These are phyloP conservation scores for Luzula sylvatica DNA, from an alignment of 176 grass and related monocot genomes.

Conservation along the genomic window DNA sequence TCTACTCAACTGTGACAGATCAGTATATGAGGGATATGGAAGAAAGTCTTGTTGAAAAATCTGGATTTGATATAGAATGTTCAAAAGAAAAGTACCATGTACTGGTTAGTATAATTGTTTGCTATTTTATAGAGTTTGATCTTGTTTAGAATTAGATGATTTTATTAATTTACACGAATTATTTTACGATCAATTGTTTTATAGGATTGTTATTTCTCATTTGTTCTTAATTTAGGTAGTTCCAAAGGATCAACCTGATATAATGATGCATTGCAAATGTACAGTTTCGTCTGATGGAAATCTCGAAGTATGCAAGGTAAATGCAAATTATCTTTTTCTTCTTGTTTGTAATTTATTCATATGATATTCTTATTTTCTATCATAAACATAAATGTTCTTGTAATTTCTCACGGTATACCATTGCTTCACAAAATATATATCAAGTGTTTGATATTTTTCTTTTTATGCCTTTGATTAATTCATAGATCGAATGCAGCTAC, in stretches of 20 bases:
- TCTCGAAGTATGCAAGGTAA: constrained; percentile 53
- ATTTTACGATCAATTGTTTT: too few species aligned
- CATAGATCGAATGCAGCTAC: constrained; percentile 53
- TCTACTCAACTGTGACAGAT: constrained; percentile 13
- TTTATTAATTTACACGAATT: background rate
- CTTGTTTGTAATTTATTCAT: too few species aligned
- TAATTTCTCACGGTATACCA: background rate
- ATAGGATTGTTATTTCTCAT: too few species aligned
- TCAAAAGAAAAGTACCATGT: constrained; percentile 23
- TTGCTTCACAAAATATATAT: background rate
- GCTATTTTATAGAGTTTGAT: background rate
- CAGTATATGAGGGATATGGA: constrained; percentile 16
- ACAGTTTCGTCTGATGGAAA: constrained; percentile 26
- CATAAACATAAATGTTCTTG: background rate
- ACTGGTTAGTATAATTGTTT: constrained; percentile 10
- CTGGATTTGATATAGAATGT: constrained; percentile 20
- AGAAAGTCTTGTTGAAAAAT: background rate
- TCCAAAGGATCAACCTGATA: constrained; percentile 39
- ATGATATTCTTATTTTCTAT: too few species aligned
- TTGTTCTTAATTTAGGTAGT: constrained; percentile 30
- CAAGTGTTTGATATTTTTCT: background rate
- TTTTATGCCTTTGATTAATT: background rate
- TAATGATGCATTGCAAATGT: constrained; percentile 65
- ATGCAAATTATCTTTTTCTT: too few species aligned
- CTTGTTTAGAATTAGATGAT: background rate